A percentile compares a stretch with the other conserved stretches of the same genome.
phyloP scores from a whole-genome alignment of 2,329 filamentous ascomycete genomes.

The Colletotrichum theobromicola region DNA sequence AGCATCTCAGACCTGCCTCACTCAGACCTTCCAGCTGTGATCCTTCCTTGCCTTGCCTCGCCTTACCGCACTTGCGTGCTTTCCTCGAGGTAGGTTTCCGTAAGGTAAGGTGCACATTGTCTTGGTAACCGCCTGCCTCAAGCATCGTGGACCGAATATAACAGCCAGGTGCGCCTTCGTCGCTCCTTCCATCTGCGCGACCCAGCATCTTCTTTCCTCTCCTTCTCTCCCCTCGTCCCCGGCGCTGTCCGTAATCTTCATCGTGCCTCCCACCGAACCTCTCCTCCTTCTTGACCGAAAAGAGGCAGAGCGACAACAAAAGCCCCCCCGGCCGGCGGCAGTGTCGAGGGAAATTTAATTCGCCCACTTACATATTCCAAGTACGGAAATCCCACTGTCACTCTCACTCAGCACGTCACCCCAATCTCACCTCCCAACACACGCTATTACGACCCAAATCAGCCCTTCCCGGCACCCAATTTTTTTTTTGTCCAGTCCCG shows the following conservation, averaged over 20 bases:
- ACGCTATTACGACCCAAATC: background rate
- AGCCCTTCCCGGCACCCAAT: background rate
- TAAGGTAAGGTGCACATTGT: background rate
- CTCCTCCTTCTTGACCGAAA: background rate
- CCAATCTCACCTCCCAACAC: background rate
- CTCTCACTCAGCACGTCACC: background rate
- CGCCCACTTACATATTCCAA: background rate
- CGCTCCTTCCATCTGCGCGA: background rate
- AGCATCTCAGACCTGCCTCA: background rate
- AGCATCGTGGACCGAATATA: conserved; percentile 5
- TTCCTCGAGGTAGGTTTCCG: background rate
- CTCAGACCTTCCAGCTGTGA: background rate
- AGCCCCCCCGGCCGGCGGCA: conserved; percentile 7
- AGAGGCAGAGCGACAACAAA: background rate
- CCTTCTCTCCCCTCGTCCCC: background rate
- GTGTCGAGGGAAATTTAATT: conserved; percentile 14
- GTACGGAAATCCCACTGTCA: background rate
- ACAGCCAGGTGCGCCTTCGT: background rate
- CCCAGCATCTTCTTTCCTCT: background rate
- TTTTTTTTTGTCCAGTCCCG: background rate
- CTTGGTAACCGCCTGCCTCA: background rate
- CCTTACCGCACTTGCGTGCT: background rate
- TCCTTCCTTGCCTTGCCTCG: background rate
- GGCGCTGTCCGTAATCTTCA: background rate
- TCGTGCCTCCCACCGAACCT: background rate